Percentiles rank a stretch among this genome's conserved stretches.
Evolutionary conservation across 768 basidiomycete species (phyloP).

Genomic region (Boletus reticuloceps): DNA sequence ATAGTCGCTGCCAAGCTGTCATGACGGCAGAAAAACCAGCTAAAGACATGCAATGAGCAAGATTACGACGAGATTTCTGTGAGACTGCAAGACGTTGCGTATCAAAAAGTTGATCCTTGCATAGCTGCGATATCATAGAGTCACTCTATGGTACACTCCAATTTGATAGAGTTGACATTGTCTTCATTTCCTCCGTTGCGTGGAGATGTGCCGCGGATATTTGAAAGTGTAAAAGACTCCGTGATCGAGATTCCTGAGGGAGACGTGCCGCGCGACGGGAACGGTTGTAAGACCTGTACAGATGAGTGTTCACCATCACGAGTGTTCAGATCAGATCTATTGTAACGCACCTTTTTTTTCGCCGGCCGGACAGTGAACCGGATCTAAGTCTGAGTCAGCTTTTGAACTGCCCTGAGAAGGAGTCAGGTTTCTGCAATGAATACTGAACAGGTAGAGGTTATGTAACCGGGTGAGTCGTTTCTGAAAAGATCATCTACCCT

Average conservation of each 20-base stretch:
- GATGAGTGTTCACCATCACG: background rate
- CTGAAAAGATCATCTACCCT: conserved; percentile 10
- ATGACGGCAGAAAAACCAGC: conserved; percentile 3
- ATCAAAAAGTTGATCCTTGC: background rate
- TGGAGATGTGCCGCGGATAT: conserved; percentile 6
- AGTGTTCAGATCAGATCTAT: conserved; percentile 19
- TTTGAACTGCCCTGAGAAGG: background rate
- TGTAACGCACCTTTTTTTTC: conserved; percentile 3
- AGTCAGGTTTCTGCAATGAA: conserved; percentile 10
- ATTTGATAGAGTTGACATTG: background rate
- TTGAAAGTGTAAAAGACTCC: background rate
- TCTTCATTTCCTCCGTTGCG: background rate
- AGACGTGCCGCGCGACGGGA: conserved; percentile 18
- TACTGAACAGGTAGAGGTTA: background rate
- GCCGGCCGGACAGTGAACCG: conserved; percentile 2
- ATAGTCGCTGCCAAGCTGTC: conserved; percentile 1
- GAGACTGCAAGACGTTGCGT: background rate
- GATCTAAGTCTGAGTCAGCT: conserved; percentile 10
- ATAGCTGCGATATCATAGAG: background rate
- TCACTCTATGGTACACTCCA: background rate
- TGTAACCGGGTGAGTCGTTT: conserved; percentile 16
- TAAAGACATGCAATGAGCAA: background rate
- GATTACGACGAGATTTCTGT: background rate
- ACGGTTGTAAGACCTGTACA: conserved; percentile 10
- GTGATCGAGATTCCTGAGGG: conserved; percentile 1